Evolutionary conservation across 2,329 filamentous ascomycete species (phyloP), one percentile per base, ranked within the genome.

Genomic region (Ophiostoma quercus): DNA sequence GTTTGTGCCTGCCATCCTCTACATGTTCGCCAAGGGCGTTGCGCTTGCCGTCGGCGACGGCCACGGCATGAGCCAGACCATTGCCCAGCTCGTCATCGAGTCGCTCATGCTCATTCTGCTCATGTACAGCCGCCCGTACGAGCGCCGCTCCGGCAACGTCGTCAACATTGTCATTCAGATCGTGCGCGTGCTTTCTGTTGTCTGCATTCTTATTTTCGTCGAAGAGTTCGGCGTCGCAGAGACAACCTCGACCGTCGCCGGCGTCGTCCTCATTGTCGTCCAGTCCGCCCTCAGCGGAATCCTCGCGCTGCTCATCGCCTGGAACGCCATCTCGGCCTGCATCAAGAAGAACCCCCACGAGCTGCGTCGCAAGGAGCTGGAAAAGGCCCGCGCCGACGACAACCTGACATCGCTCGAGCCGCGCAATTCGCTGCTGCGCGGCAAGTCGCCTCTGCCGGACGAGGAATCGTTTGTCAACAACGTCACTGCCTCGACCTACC

Each of bases 111-210:
- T 99, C 37, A 80, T 83, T 69, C 82, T 98, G 43, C 84, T 99
- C 14, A 78, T 96, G 57, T 97, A 92, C 91, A 87, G 87, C 74
- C 88, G 92, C 19, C 95, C 95, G 0, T 99, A 90, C 77, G 91
- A 93, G 78, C 89, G 92, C 76, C 92, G 90, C 77, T 93, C 93
- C 6, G 88, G 91, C 74, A 96, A 96, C 80, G 87, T 95, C 79
- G 93, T 99, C 84, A 97, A 97, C 81, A 94, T 96, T 76, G 83
- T 88, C 76, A 97, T 98, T 75, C 92, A 96, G 79, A 84, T 91
- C 51, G 92, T 97, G 22, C 91, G 95, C 62, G 90, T 97, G 14
- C 81, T 97, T 67, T 97, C 94, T 0, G 91, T 97, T 7, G 85
- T 87, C 69, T 97, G 94, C 81, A 92, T 98, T 75, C 82, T 99